A percentile compares a stretch with the other conserved stretches of the same genome.
Conservation (phyloP, 2,329 filamentous ascomycete genomes). For the Exophiala xenobiotica region DNA sequence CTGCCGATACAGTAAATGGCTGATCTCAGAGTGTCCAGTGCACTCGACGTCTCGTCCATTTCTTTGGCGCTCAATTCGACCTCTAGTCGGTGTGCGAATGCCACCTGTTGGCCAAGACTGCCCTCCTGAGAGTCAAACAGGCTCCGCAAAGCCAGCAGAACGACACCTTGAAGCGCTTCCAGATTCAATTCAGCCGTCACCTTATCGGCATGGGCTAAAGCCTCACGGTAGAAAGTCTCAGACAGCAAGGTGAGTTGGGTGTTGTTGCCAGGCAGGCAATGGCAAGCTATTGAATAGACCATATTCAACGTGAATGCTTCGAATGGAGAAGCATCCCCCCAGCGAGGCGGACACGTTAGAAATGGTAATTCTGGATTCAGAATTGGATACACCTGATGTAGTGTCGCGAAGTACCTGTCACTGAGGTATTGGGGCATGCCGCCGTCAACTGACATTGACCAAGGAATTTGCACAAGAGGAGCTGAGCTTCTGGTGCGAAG, state of each 20-base stretch:
- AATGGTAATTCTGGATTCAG: not conserved
- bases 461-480: not conserved
- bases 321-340: not conserved
- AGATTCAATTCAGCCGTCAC: constrained; percentile 8
- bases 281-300: constrained; percentile 11
- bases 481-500: not conserved
- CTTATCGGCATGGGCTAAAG: constrained; percentile 1
- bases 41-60: not conserved
- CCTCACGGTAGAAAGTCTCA: constrained; percentile 6
- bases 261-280: constrained; percentile 9
- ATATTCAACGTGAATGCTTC: constrained; percentile 3
- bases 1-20: constrained; percentile 7
- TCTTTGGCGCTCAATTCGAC: constrained; percentile 7
- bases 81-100: constrained; percentile 9
- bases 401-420: not conserved
- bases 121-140: constrained; percentile 7
- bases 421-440: constrained; percentile 4
- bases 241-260: constrained; percentile 4
- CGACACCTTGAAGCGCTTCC: constrained; percentile 6
- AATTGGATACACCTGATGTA: constrained; percentile 7
- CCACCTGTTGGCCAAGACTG: constrained; percentile 7
- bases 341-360: not conserved
- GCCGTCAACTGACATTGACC: not conserved
- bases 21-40: not conserved
- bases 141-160: constrained; percentile 6